These are phyloP conservation scores for Rhinocladiella similis DNA, from an alignment of 2,329 filamentous ascomycete genomes.

Conservation along the genomic window DNA sequence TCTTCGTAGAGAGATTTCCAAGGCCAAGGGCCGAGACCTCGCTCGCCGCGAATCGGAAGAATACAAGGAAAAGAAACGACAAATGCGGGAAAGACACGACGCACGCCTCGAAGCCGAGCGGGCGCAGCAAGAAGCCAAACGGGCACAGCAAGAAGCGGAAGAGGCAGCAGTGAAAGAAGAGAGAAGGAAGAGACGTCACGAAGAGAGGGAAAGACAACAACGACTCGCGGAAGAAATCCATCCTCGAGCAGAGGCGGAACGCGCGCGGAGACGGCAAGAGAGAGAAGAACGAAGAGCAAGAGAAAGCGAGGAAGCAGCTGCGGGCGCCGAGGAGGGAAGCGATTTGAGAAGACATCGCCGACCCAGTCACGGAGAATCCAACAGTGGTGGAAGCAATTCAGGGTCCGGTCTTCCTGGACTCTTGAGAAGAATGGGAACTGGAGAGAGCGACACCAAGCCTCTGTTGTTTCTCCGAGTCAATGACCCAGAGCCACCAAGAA, in stretches of 20 bases:
- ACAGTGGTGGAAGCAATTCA: constrained; percentile 16
- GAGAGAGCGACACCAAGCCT: constrained; percentile 43
- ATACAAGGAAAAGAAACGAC: constrained; percentile 24
- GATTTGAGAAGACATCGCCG: constrained; percentile 9
- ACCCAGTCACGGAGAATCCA: constrained; percentile 21
- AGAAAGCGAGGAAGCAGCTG: constrained; percentile 9
- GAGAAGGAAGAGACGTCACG: constrained; percentile 8
- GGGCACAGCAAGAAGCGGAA: constrained; percentile 1
- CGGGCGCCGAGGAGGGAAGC: background rate
- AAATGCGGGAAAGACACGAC: constrained; percentile 16
- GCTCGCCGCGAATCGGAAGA: constrained; percentile 22
- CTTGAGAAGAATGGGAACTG: constrained; percentile 36
- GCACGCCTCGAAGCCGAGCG: background rate
- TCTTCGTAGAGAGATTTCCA: constrained; percentile 30
- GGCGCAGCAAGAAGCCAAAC: constrained; percentile 1
- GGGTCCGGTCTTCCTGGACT: constrained; percentile 14
- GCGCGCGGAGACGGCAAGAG: background rate
- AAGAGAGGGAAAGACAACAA: constrained; percentile 6
- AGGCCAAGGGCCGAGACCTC: constrained; percentile 34
- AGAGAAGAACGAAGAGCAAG: constrained; percentile 14
- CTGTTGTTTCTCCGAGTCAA: constrained; percentile 37
- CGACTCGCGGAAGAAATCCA: background rate
- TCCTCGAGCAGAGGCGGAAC: constrained; percentile 1
- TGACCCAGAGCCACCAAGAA: constrained; percentile 5
- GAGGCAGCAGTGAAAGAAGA: constrained; percentile 6